Conservation (phyloP, 305 asterid genomes). For the Fraxinus ornus region DNA sequence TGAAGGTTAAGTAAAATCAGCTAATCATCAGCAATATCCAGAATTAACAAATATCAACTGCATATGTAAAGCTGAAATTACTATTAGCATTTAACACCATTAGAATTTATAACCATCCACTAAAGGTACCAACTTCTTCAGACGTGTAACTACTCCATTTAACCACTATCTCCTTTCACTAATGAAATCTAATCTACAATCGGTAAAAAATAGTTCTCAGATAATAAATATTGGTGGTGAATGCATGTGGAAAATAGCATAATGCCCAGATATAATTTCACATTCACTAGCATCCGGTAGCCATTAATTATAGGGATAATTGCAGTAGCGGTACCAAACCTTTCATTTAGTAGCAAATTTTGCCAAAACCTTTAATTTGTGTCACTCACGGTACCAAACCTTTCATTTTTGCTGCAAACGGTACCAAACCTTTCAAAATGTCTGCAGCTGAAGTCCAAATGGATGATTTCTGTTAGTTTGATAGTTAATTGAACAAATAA, state of each 20-base stretch:
- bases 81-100: background rate
- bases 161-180: background rate
- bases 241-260: background rate
- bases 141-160: background rate
- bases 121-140: background rate
- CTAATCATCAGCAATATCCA: background rate
- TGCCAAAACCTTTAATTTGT: too few species aligned
- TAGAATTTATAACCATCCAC: background rate
- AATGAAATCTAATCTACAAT: background rate
- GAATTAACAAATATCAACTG: conserved; percentile 3
- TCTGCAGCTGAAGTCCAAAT: too few species aligned
- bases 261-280: background rate
- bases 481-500: too few species aligned
- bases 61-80: background rate
- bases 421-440: too few species aligned
- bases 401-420: too few species aligned
- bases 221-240: background rate
- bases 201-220: background rate
- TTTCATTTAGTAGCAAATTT: too few species aligned
- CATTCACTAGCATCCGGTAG: background rate
- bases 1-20: conserved; percentile 17
- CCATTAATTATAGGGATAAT: background rate
- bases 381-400: too few species aligned
- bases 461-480: too few species aligned
- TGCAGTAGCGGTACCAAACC: too few species aligned